Evolutionary conservation across 495 filamentous ascomycete genomes (phyloP).

Genomic region (Massariosphaeria phaeospora): DNA sequence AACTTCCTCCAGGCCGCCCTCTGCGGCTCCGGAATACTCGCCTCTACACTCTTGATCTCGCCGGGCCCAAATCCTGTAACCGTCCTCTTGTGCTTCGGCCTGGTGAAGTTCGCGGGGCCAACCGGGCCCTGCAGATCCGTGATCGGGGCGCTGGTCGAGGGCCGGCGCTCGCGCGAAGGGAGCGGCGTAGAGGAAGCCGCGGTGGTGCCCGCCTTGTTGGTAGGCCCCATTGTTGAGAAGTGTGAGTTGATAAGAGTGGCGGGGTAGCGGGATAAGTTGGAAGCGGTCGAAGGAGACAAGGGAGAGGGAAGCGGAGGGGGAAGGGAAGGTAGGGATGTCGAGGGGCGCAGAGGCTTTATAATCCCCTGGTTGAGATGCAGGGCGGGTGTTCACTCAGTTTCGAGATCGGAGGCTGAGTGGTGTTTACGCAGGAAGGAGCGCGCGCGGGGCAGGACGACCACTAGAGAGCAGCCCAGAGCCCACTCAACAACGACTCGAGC

Average conservation of each 20-base stretch:
- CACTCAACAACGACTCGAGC: background rate
- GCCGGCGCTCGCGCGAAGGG: conserved; percentile 57
- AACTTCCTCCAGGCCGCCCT: conserved; percentile 85
- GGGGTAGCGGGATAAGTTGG: conserved; percentile 21
- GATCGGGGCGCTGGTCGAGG: conserved; percentile 75
- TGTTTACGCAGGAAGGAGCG: conserved; percentile 1
- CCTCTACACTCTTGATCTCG: conserved; percentile 92
- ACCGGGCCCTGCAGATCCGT: conserved; percentile 76
- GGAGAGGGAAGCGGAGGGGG: background rate
- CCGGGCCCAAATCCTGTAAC: conserved; percentile 82
- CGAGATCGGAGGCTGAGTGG: background rate
- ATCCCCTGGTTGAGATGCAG: no score
- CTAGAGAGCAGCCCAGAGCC: conserved; percentile 11
- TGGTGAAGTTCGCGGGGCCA: conserved; percentile 55
- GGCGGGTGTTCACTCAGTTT: conserved; percentile 4
- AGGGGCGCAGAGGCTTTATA: conserved; percentile 3
- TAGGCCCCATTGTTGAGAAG: conserved; percentile 20
- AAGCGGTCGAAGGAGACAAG: background rate
- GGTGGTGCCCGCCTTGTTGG: conserved; percentile 23
- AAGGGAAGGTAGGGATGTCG: background rate
- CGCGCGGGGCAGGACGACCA: background rate
- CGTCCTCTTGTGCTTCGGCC: conserved; percentile 93
- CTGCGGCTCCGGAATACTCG: conserved; percentile 79
- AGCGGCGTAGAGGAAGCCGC: conserved; percentile 12
- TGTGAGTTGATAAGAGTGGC: conserved; percentile 14